Base-by-base conservation (phyloP, 2,329 filamentous ascomycete genomes). In the Ascochyta fabae region DNA sequence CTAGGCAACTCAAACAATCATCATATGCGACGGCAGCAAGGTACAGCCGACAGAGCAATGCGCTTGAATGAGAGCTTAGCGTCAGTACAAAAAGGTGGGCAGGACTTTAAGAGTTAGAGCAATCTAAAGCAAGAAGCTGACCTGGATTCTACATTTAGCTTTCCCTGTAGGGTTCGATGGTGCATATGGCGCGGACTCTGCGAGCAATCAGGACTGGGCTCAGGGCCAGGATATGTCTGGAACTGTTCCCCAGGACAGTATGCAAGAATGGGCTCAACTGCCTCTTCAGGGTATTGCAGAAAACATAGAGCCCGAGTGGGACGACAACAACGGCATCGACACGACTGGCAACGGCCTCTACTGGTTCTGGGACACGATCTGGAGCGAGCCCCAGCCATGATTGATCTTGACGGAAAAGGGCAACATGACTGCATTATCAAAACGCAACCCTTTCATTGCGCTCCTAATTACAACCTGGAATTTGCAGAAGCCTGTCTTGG, bases 311-410 rank as follows among this genome's bases (percentile, higher is more conserved):
- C 31, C 9, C 26, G 36, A 19, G 27, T 53, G 56, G 42, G 42
- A 42, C 6, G 56, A 59, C 12, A 45, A 50, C 8, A 46, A 43
- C 9, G 38, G 47, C 9, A 23, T 56, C 3, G 53, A 61, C 26
- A 24, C 31, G 12, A 54, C 46, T 8, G 53, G 59, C 3, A 56
- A 59, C 15, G 59, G 59, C 6, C 53, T 61, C 4, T 61, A 61
- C 35, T 61, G 59, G 59, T 58, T 61, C 26, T 61, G 59, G 59
- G 56, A 61, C 27, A 51, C 59, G 5, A 48, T 55, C 7, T 61
- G 56, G 56, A 53, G 33, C 34, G 59, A 54, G 12, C 23, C 52
- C 6, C 45, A 41, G n/a, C 31, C 41, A 23, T 23, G 26, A 27
- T 27, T 27, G 26, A 27, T 27, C 26, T 27, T 6, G 26, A 27